A percentile compares a stretch with the other conserved stretches of the same genome.
phyloP scores from a whole-genome alignment of 805 yeast genomes.

The Yarrowia phangngaensis region DNA sequence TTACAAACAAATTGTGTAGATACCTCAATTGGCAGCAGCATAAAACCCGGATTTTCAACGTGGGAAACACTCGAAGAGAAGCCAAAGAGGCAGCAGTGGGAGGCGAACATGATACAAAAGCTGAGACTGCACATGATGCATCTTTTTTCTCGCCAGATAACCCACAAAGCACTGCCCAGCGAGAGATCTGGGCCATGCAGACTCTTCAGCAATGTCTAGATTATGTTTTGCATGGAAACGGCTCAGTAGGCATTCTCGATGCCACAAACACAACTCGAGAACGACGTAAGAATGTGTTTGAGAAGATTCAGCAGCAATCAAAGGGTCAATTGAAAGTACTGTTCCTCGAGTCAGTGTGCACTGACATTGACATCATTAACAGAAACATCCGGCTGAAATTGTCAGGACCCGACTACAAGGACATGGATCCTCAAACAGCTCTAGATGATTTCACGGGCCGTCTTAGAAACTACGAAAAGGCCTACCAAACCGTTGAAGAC shows the following conservation, averaged over 20 bases:
- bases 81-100: slow-evolving; percentile 41
- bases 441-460: slow-evolving; percentile 78
- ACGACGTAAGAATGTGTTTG: slow-evolving; percentile 61
- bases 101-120: not conserved
- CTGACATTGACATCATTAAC: slow-evolving; percentile 73
- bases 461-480: slow-evolving; percentile 76
- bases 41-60: slow-evolving; percentile 85
- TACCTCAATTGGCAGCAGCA: slow-evolving; percentile 93
- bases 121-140: slow-evolving; percentile 58
- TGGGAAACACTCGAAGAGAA: slow-evolving; percentile 87
- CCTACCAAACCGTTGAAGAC: slow-evolving; percentile 86
- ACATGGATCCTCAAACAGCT: slow-evolving; percentile 79
- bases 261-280: slow-evolving; percentile 83
- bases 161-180: slow-evolving; percentile 53
- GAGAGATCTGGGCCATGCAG: slow-evolving; percentile 94
- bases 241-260: slow-evolving; percentile 90
- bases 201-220: slow-evolving; percentile 80
- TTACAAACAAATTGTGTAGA: slow-evolving; percentile 84
- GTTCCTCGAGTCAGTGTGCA: slow-evolving; percentile 82
- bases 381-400: slow-evolving; percentile 79
- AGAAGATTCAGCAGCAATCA: slow-evolving; percentile 41
- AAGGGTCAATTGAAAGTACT: slow-evolving; percentile 60
- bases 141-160: slow-evolving; percentile 83
- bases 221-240: slow-evolving; percentile 72
- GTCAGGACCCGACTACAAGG: slow-evolving; percentile 86